phyloP scores from a whole-genome alignment of 148 eudicot species.

The Oxyria digyna region DNA sequence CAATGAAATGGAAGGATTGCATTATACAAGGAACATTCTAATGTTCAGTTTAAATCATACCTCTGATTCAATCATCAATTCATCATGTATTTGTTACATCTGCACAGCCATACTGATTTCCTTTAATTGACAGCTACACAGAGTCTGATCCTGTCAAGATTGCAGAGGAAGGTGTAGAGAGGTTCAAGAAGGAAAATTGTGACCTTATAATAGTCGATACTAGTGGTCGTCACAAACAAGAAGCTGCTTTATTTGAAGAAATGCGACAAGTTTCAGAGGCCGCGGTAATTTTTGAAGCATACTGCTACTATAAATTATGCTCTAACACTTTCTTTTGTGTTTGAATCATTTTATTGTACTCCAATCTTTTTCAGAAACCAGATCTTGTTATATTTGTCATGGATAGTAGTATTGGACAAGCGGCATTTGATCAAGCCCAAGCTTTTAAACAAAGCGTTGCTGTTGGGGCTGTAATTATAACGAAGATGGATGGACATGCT shows the following conservation, averaged over 20 bases:
- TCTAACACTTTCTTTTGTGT: background rate
- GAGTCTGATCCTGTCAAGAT: slow-evolving; percentile 98
- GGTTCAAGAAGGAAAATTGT: slow-evolving; percentile 83
- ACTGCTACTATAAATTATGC: slow-evolving; percentile 5
- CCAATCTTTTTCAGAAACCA: slow-evolving; percentile 63
- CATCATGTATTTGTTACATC: background rate
- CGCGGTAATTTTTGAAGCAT: slow-evolving; percentile 33
- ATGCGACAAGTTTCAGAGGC: slow-evolving; percentile 99
- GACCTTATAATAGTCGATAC: slow-evolving; percentile 96
- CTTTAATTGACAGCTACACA: slow-evolving; percentile 45
- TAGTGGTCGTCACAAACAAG: slow-evolving; percentile 99
- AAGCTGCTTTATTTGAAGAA: slow-evolving; percentile 93
- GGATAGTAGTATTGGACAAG: slow-evolving; percentile 99
- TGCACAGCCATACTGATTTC: background rate
- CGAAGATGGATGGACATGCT: slow-evolving; percentile 99
- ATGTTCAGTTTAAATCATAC: background rate
- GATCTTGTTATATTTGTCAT: slow-evolving; percentile 95
- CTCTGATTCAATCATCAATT: background rate
- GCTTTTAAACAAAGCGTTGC: slow-evolving; percentile 99
- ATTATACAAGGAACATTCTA: background rate
- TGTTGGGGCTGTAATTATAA: slow-evolving; percentile 95
- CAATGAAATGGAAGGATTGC: background rate
- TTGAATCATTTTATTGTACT: background rate
- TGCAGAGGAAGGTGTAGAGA: slow-evolving; percentile 93
- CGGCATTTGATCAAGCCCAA: slow-evolving; percentile 95